Base-by-base conservation (phyloP, 352 stramenopile genomes). In the Globisporangium paddicum region DNA sequence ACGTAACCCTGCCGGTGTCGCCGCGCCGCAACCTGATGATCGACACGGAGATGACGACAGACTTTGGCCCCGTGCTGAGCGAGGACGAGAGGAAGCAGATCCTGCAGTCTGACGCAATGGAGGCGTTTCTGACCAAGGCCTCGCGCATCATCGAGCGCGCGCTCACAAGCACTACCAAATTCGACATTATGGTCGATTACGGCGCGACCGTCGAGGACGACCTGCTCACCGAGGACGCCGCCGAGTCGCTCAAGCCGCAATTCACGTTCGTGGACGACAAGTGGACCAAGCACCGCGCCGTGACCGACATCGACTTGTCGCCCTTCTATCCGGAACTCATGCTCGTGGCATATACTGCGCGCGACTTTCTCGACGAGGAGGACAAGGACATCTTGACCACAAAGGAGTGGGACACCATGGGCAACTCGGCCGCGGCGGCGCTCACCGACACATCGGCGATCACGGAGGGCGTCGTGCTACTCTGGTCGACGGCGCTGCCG, bases 101-200 rank as follows among this genome's bases (percentile, higher is more conserved):
- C 30, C 71, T 93, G 48, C 70, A 93, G 57, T 90, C 80, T 21
- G 81, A 91, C 13, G 71, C 56, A 8, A 89, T 95, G 79, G 85
- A 93, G 51, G 34, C 68, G 9, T 95, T 95, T 63, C 58, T 95
- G 37, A 73, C 59, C 25, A 90, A 87, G 66, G 78, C 86, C 9
- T 92, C 82, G 21, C 76, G 78, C 6, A 73, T 93, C 14, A 89
- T 95, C 64, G 86, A 95, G 46, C 81, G 86, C 5, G 86, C 82
- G 16, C 56, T 95, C n/a, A 86, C 75, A 50, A 88, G 78, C 47
- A 75, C 82, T 0, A 82, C 68, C 62, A 88, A 89, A 62, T 93
- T 74, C 58, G 86, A 95, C 54, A 85, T 93, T 42, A 93, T 92
- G 83, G 66, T 91, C 38, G 86, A 95, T 60, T 95, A 95, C 46